These are phyloP conservation scores for Ogataea naganishii DNA, from an alignment of 805 yeast genomes.

Conservation along the genomic window DNA sequence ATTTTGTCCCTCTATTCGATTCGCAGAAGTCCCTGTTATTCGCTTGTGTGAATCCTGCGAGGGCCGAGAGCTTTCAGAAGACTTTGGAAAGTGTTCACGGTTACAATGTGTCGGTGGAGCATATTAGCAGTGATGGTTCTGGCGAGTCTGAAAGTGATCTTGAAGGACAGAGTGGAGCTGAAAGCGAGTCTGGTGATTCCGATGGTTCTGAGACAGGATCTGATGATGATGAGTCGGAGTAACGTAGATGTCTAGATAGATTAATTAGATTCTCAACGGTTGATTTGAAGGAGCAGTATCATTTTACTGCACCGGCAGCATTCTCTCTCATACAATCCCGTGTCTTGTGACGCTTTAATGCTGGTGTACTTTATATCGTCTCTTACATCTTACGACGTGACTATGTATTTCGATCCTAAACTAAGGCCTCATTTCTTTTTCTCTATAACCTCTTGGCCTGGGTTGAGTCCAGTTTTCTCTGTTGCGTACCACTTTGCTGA, in stretches of 20 bases:
- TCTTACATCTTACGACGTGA: no score
- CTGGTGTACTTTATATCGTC: no score
- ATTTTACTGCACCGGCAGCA: no score
- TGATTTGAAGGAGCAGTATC: no score
- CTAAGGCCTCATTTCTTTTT: constrained; percentile 20
- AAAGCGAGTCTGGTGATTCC: constrained; percentile 23
- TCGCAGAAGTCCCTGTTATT: constrained; percentile 50
- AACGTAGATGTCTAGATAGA: constrained; percentile 4
- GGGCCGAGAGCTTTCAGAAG: constrained; percentile 34
- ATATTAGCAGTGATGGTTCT: constrained; percentile 28
- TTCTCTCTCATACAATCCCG: no score
- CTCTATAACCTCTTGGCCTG: constrained; percentile 54
- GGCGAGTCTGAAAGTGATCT: constrained; percentile 15
- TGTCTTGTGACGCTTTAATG: no score
- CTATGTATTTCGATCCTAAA: no score
- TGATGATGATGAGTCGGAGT: constrained; percentile 12
- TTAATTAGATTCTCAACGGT: constrained; percentile 4
- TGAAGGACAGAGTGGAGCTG: no score
- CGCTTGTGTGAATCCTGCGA: constrained; percentile 66
- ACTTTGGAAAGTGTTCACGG: constrained; percentile 43
- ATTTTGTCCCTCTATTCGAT: constrained; percentile 60
- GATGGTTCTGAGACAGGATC: constrained; percentile 15
- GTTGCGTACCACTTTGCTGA: constrained; percentile 36
- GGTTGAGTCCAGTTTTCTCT: constrained; percentile 57
- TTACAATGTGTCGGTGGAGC: constrained; percentile 52